A percentile compares a stretch with the other conserved stretches of the same genome.
phyloP scores from a whole-genome alignment of 768 basidiomycete species.

The Boletus coccyginus region DNA sequence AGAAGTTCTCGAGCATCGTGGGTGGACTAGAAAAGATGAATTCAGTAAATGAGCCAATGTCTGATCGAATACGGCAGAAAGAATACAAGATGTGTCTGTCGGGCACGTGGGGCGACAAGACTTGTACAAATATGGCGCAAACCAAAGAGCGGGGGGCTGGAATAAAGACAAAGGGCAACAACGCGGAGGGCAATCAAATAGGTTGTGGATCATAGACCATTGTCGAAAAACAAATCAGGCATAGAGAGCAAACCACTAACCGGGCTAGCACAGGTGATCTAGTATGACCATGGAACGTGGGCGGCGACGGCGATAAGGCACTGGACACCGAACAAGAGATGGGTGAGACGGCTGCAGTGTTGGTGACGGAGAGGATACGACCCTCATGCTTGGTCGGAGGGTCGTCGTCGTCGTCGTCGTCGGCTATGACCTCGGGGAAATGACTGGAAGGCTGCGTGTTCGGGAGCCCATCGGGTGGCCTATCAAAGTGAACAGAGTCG shows the following conservation, averaged over 20 bases:
- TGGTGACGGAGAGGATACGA: conserved; percentile 14
- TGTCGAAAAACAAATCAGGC: background rate
- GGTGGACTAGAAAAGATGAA: conserved; percentile 37
- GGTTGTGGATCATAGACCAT: background rate
- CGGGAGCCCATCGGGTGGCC: conserved; percentile 7
- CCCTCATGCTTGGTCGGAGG: conserved; percentile 29
- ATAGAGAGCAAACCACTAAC: conserved; percentile 18
- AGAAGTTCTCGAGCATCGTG: conserved; percentile 49
- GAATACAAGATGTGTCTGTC: background rate
- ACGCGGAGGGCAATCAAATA: conserved; percentile 7
- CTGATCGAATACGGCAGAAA: background rate
- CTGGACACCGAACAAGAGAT: conserved; percentile 10
- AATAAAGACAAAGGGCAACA: conserved; percentile 13
- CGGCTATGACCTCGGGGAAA: conserved; percentile 6
- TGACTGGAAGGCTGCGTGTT: conserved; percentile 7
- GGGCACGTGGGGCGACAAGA: conserved; percentile 17
- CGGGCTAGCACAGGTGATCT: conserved; percentile 32
- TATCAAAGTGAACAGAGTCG: conserved; percentile 3
- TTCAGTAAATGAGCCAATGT: conserved; percentile 14
- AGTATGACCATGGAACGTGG: conserved; percentile 21
- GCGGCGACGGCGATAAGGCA: conserved; percentile 15
- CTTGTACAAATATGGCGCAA: conserved; percentile 13
- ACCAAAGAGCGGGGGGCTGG: background rate
- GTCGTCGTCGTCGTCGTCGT: conserved; percentile 25
- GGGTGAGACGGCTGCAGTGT: conserved; percentile 9